Percentiles rank a stretch among this genome's conserved stretches.
Conservation (phyloP, 2,329 filamentous ascomycete species). For the Penicillium oxalicum region DNA sequence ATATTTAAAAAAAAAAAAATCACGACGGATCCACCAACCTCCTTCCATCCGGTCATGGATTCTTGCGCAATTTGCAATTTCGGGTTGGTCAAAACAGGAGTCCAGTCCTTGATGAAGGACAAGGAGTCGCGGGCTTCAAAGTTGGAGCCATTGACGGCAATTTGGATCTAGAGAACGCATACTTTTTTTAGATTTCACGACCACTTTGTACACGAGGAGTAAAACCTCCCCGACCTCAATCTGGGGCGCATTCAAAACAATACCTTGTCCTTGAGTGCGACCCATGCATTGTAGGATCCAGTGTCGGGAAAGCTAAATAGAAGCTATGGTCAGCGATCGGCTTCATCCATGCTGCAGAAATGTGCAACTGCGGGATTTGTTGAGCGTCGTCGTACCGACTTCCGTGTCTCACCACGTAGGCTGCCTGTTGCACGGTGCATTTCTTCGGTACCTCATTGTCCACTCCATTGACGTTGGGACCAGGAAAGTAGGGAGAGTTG, state of each 20-base stretch:
- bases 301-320: conserved; percentile 43
- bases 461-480: conserved; percentile 53
- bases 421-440: conserved; percentile 56
- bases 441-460: conserved; percentile 49
- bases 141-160: conserved; percentile 28
- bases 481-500: conserved; percentile 50
- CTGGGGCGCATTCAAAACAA: background rate
- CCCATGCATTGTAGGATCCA: conserved; percentile 56
- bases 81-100: conserved; percentile 52
- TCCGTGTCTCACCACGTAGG: conserved; percentile 57
- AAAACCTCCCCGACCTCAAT: background rate
- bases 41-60: conserved; percentile 58
- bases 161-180: conserved; percentile 43
- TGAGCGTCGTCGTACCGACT: conserved; percentile 44
- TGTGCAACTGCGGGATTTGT: too few species aligned
- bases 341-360: background rate
- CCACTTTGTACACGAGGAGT: background rate
- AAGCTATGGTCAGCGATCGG: background rate
- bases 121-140: conserved; percentile 51
- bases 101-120: conserved; percentile 55
- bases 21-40: conserved; percentile 28
- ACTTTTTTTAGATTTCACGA: background rate
- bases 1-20: conserved; percentile 44
- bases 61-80: conserved; percentile 53
- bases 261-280: conserved; percentile 25